A percentile compares a stretch with the other conserved stretches of the same genome.
Conservation (phyloP, 306 rosid genomes). For the Glycyrrhiza uralensis region DNA sequence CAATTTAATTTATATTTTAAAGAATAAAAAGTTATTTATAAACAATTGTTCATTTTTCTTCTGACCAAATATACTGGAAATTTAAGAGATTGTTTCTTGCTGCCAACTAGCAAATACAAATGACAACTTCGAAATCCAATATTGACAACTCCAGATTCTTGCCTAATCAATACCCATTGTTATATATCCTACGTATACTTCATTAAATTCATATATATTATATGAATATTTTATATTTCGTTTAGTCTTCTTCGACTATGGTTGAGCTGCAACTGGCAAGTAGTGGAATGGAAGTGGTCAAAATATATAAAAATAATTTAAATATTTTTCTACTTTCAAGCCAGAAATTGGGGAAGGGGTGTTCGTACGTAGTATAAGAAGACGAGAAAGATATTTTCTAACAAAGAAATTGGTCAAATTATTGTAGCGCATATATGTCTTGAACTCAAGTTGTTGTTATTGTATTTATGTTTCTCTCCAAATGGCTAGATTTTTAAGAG, state of each 20-base stretch:
- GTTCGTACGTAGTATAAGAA: not conserved
- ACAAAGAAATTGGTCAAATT: constrained; percentile 20
- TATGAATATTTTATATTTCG: not conserved
- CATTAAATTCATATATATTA: not conserved
- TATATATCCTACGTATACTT: not conserved
- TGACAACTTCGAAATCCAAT: not conserved
- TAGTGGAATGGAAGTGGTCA: constrained; percentile 15
- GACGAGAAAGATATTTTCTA: not conserved
- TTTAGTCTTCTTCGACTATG: not conserved
- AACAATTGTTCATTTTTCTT: too few relatives aligned
- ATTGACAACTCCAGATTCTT: not conserved
- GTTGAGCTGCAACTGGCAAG: too few relatives aligned
- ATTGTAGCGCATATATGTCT: not conserved
- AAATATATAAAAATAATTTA: not conserved
- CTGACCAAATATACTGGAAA: not conserved
- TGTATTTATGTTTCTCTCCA: too few relatives aligned
- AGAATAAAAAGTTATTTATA: too few relatives aligned
- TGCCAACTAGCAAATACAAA: constrained; percentile 6
- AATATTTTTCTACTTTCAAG: constrained; percentile 4
- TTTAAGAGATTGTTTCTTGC: not conserved
- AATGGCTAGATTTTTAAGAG: too few relatives aligned
- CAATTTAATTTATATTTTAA: too few relatives aligned
- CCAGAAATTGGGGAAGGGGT: constrained; percentile 7
- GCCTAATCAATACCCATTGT: not conserved
- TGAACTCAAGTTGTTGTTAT: not conserved